Evolutionary conservation across 2,329 filamentous ascomycete genomes (phyloP).

Genomic region (Hortaea werneckii): DNA sequence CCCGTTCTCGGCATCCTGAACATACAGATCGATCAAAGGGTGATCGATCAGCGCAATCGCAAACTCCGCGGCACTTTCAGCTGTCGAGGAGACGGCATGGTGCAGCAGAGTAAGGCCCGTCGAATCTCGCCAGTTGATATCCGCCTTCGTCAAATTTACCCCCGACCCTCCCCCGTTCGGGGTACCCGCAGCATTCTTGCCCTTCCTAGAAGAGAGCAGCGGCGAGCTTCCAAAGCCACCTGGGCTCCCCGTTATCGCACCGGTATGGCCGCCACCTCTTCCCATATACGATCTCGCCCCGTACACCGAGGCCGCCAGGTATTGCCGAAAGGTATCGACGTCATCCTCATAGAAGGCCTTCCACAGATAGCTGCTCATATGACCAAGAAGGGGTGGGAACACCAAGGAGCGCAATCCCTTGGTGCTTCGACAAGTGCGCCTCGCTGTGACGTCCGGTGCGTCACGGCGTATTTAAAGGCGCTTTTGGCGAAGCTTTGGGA

Average conservation of each 20-base stretch:
- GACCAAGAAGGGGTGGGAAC: constrained; percentile 35
- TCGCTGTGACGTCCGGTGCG: constrained; percentile 68
- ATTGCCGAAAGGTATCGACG: constrained; percentile 85
- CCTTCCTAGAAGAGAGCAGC: constrained; percentile 26
- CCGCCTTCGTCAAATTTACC: constrained; percentile 45
- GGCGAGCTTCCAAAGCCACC: constrained; percentile 38
- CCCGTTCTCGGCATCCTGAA: constrained; percentile 80
- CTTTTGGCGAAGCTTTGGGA: constrained; percentile 39
- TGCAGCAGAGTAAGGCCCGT: constrained; percentile 75
- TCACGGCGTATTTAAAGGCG: constrained; percentile 68
- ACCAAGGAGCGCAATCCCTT: constrained; percentile 29
- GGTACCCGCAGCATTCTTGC: constrained; percentile 32
- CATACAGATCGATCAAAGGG: constrained; percentile 73
- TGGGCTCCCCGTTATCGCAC: constrained; percentile 31
- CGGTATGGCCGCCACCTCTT: constrained; percentile 23
- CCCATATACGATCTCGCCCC: background rate
- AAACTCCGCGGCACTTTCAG: constrained; percentile 60
- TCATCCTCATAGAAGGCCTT: constrained; percentile 95
- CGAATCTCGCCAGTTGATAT: constrained; percentile 77
- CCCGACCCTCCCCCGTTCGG: constrained; percentile 34
- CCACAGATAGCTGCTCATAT: constrained; percentile 94
- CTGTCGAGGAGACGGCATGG: constrained; percentile 67
- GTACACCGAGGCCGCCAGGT: constrained; percentile 63
- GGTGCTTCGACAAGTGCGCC: constrained; percentile 56
- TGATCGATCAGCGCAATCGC: constrained; percentile 71